Conservation (phyloP, 1,284 basidiomycete genomes). For the Boletellus deceptivus region DNA sequence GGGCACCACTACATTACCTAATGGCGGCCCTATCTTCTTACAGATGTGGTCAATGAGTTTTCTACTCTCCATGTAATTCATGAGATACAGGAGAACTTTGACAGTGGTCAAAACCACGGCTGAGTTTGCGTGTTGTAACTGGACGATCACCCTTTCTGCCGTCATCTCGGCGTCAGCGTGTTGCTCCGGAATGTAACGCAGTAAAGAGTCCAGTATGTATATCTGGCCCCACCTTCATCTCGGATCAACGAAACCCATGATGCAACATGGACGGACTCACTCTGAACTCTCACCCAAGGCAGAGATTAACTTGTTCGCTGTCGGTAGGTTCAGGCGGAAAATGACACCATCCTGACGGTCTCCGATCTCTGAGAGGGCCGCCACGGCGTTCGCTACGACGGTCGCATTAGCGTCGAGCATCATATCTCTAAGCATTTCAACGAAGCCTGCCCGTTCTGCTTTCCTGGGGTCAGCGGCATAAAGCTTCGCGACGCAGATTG, state of each 20-base stretch:
- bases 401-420: constrained; percentile 94
- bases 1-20: constrained; percentile 55
- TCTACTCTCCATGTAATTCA: constrained; percentile 98
- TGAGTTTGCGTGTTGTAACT: constrained; percentile 92
- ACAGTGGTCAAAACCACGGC: constrained; percentile 92
- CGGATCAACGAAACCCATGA: constrained; percentile 8
- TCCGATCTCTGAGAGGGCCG: constrained; percentile 88
- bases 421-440: constrained; percentile 82
- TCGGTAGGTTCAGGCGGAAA: constrained; percentile 79
- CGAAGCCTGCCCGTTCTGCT: constrained; percentile 83
- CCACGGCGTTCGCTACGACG: constrained; percentile 93
- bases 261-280: constrained; percentile 45
- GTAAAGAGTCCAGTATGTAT: constrained; percentile 92
- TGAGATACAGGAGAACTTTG: constrained; percentile 93
- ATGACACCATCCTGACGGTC: constrained; percentile 89
- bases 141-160: constrained; percentile 89
- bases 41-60: constrained; percentile 86
- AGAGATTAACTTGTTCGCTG: constrained; percentile 80
- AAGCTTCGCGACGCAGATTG: constrained; percentile 90
- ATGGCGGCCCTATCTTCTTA: constrained; percentile 94
- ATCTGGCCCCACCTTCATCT: constrained; percentile 92
- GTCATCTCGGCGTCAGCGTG: constrained; percentile 90
- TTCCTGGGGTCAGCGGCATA: constrained; percentile 82
- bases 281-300: constrained; percentile 91
- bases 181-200: constrained; percentile 90